Evolutionary conservation across 345 rosid genomes (phyloP), one percentile per base, ranked within the genome.

Genomic region (Aquilaria yunnanensis): DNA sequence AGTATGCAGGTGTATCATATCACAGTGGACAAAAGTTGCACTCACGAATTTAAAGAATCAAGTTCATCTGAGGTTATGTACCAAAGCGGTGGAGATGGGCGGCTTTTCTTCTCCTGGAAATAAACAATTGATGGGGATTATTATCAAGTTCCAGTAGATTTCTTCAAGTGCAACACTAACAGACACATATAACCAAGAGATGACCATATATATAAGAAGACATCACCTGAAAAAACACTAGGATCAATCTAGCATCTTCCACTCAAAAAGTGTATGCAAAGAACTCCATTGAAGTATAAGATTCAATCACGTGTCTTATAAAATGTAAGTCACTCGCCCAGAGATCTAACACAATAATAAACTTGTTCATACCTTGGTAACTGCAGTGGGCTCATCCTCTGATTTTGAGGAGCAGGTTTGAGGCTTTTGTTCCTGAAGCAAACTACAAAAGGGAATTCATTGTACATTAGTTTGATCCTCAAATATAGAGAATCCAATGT

Each of bases 51-150:
- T 54, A 90, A 65, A 3, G 96, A 85, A 77, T 83, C 83, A 49
- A 88, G 80, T 68, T 93, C 97, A 1, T 76, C 79, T 29, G 82
- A 68, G 70, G 84, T 88, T 57, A 93, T 76, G 67, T 79, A 74
- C 92, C 97, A 90, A 60, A 86, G 47, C 0, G 88, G 97, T 55
- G 96, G 79, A 65, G 92, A 45, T 29, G 72, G 81, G 13, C 90
- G 92, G 53, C 89, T 81, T 62, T 86, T 93, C 78, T 86, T 90
- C 84, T 86, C 97, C 97, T 93, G 77, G 13, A 74, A 68, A 47
- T 41, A 53, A 9, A 50, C 13, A 54, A 57, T 14, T 4, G 34
- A 51, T 37, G 37, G 43, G 43, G 43, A 37, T 37, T 37, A 37
- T 37, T 37, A 37, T 37, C 43, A 37, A 9, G 43, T 37, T 37